A percentile compares a stretch with the other conserved stretches of the same genome.
Conservation (phyloP, 257 asterid species). For the Echites panduratus region DNA sequence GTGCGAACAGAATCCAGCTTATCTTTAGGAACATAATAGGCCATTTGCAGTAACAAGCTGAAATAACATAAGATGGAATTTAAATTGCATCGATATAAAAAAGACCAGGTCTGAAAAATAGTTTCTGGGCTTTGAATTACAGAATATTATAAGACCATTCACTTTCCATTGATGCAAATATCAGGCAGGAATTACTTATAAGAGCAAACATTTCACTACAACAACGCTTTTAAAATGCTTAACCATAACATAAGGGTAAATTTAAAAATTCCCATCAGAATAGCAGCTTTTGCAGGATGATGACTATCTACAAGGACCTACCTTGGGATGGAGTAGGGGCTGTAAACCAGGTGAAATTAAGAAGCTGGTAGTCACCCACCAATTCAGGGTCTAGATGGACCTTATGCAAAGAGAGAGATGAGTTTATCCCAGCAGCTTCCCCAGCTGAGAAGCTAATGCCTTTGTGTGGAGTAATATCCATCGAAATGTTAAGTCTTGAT, state of each 20-base stretch:
- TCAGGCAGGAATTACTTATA: background rate
- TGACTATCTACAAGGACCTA: slow-evolving; percentile 23
- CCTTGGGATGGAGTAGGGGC: slow-evolving; percentile 66
- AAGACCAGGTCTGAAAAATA: too few relatives aligned
- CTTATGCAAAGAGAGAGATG: slow-evolving; percentile 57
- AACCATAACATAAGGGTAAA: background rate
- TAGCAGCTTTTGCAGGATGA: background rate
- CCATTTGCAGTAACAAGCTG: background rate
- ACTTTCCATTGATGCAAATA: background rate
- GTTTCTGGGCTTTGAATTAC: background rate
- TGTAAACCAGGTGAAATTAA: slow-evolving; percentile 73
- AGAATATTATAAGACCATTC: background rate
- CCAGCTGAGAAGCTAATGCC: slow-evolving; percentile 64
- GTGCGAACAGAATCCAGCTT: background rate
- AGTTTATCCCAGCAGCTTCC: slow-evolving; percentile 60
- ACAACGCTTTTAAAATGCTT: background rate
- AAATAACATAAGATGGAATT: too few relatives aligned
- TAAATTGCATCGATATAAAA: background rate
- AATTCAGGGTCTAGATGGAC: slow-evolving; percentile 66
- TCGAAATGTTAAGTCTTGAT: slow-evolving; percentile 84
- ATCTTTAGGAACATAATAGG: background rate
- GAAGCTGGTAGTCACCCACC: slow-evolving; percentile 76
- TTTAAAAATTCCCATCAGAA: background rate
- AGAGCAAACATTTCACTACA: background rate
- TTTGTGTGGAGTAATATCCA: slow-evolving; percentile 78